Percentiles rank a stretch among this genome's conserved stretches.
phyloP scores from a whole-genome alignment of 2,329 filamentous ascomycete genomes.

The Phialocephala subalpina region DNA sequence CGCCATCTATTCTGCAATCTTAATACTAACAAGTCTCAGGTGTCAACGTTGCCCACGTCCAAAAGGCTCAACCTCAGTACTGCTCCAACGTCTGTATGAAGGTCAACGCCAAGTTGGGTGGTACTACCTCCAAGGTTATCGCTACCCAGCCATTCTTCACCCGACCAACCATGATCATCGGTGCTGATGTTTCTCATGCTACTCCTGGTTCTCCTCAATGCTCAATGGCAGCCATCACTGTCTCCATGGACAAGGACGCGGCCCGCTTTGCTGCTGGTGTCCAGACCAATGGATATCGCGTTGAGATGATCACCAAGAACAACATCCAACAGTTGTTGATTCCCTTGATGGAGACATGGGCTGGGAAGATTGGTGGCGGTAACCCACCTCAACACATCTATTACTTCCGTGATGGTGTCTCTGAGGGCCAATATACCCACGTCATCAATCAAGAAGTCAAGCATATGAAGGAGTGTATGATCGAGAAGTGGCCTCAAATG shows the following conservation, averaged over 20 bases:
- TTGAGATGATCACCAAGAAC: conserved; percentile 76
- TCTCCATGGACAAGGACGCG: conserved; percentile 76
- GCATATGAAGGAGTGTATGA: conserved; percentile 71
- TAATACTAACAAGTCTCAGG: conserved; percentile 50
- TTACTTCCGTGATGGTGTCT: conserved; percentile 93
- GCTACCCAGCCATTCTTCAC: conserved; percentile 49
- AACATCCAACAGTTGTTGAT: conserved; percentile 74
- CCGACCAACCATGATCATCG: conserved; percentile 78
- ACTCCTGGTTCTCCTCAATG: conserved; percentile 70
- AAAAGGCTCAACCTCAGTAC: conserved; percentile 79
- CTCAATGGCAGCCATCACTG: conserved; percentile 88
- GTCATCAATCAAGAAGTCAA: conserved; percentile 81
- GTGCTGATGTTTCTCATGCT: conserved; percentile 89
- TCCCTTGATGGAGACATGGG: conserved; percentile 72
- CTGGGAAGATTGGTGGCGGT: conserved; percentile 59
- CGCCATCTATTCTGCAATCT: background rate
- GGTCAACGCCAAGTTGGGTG: conserved; percentile 94
- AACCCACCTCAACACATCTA: conserved; percentile 75
- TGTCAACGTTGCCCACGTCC: conserved; percentile 74
- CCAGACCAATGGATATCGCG: conserved; percentile 83
- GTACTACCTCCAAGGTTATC: conserved; percentile 65
- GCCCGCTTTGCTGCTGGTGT: conserved; percentile 81
- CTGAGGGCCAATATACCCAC: conserved; percentile 83
- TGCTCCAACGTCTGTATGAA: conserved; percentile 96
- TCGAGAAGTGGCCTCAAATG: conserved; percentile 41